Base-by-base conservation (phyloP, 768 basidiomycete species). In the Strobilomyces echinocephalus region DNA sequence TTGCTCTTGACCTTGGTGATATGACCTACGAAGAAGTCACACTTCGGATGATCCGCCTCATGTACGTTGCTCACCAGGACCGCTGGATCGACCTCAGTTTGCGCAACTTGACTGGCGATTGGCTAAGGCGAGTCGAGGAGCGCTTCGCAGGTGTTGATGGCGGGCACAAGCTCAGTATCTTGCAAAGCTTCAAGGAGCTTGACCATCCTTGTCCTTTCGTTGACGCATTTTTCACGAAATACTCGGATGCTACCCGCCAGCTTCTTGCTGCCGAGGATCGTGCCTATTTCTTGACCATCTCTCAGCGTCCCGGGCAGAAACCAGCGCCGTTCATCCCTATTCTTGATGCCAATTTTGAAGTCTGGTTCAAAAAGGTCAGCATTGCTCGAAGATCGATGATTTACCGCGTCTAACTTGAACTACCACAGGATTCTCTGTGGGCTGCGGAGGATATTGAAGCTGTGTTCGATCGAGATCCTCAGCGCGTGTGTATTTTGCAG, bases 1-100 rank as follows among this genome's bases (percentile, higher is more conserved):
- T 91, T 58, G 91, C 89, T 35, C 83, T 84, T 52, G 92, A 95
- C 68, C 77, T 99, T 46, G 82, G 85, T 26, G 92, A 97, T 63
- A 97, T 99, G 97, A 98, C 95, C 12, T 99, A 99, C 71, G 94
- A 97, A 74, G 97, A 98, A 69, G 87, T 89, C 33, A 88, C 89
- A 4, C 78, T 92, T 56, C 84, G 95, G 54, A 88, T 98, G 87
- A 78, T 98, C 49, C 78, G 90, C 39, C 75, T 99, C 61, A 97
- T 97, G 93, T 98, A 88, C 66, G 91, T 98, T 57, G 68, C 84
- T 40, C 91, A 97, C 63, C 84, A 98, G 75, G 78, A 79, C 53
- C 87, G 97, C 44, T 98, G 97, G 97, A 81, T 98, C 64, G 97
- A 99, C 64, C 61, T 83, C 45, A 91, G 90, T 9, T 76, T 98